A percentile compares a stretch with the other conserved stretches of the same genome.
These are phyloP conservation scores for Talaromyces liani DNA, from an alignment of 495 filamentous ascomycete genomes.

Conservation along the genomic window DNA sequence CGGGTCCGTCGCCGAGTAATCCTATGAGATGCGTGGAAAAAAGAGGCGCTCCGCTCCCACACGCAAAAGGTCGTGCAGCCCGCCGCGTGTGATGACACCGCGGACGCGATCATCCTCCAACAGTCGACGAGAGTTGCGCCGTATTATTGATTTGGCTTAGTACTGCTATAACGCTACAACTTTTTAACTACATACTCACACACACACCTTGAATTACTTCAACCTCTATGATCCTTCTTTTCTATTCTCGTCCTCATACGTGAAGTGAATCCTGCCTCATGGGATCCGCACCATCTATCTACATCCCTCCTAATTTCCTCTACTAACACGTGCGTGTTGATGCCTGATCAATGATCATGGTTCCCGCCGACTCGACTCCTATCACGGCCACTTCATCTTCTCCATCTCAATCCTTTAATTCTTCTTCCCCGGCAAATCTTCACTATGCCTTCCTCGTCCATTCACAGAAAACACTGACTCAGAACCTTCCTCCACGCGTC, in stretches of 20 bases:
- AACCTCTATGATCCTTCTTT: neutral
- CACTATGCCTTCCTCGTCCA: conserved; percentile 62
- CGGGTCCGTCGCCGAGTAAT: neutral
- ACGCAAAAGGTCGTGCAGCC: neutral
- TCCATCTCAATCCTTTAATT: conserved; percentile 26
- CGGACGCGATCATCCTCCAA: neutral
- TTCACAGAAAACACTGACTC: conserved; percentile 56
- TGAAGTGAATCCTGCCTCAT: neutral
- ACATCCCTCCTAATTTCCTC: neutral
- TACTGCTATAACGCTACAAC: neutral
- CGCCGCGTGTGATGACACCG: conserved; percentile 2
- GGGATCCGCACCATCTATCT: neutral
- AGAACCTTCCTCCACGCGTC: conserved; percentile 54
- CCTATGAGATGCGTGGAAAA: neutral
- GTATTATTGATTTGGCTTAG: neutral
- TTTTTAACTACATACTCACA: neutral
- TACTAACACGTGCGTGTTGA: neutral
- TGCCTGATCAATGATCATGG: neutral
- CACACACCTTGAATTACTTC: neutral
- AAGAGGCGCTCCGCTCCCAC: neutral
- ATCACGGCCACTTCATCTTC: conserved; percentile 17
- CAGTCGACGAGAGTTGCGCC: neutral
- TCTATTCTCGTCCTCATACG: neutral
- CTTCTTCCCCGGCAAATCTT: conserved; percentile 29
- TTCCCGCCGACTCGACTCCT: neutral